Evolutionary conservation across 202 grass and related monocot species (phyloP), one percentile per base, ranked within the genome.

Genomic region (Schoenoplectus triqueter): DNA sequence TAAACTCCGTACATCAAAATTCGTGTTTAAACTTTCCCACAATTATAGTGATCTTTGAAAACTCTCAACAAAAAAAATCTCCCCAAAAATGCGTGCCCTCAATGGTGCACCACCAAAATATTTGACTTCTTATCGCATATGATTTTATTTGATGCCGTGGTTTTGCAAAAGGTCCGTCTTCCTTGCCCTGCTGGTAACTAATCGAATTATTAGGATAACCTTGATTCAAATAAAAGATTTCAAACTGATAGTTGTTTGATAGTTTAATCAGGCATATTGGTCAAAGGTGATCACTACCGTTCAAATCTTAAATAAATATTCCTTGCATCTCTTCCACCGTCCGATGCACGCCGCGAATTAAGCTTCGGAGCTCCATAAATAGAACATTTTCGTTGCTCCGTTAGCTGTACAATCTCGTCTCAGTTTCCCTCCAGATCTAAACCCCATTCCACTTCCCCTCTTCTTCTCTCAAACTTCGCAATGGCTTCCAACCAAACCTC

Each of bases 361-460:
- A 59, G 75, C 75, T 79, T 79, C 31, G 54, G 10, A 79, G 75
- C 75, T 61, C 75, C 75, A 79, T 79, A 79, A 79, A 79, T 79
- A 61, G 75, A 41, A 44, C 54, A 31, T 10, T 61, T 31, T 31
- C 31, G 31, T 31, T 31, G 31, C 31, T 31, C 31, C 31, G 31
- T 31, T 31, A 31, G 31, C 31, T 31, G 31, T 31, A 31, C 31
- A 31, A 31, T 31, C 31, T 17, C 59, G 4, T 45, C 0, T 52
- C n/a, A 11, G 22, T 62, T 76, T 80, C 51, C 54, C 67, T 80
- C 79, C 86, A 91, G 91, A 95, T 88, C 93, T 88, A 80, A 39
- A 64, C 48, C 74, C 19, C 14, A 8, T 72, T 41, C 31, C 1
- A 42, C 81, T 56, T 55, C 19, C 1, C 49, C 85, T 13, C 15